These are phyloP conservation scores for Crataegus laevigata DNA, from an alignment of 306 rosid genomes.

Conservation along the genomic window DNA sequence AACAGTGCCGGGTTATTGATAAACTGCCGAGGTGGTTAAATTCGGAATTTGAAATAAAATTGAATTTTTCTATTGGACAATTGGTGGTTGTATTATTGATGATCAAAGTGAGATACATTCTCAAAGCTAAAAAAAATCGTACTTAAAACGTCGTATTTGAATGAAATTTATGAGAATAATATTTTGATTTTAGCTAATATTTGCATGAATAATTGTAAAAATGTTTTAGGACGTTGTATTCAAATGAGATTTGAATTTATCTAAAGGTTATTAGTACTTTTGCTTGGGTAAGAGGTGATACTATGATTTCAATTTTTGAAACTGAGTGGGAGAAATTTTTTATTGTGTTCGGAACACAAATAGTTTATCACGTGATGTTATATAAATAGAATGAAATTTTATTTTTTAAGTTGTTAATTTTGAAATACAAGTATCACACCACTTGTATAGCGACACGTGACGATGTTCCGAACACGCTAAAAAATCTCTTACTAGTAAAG, in stretches of 20 bases:
- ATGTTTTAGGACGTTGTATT: too few species aligned
- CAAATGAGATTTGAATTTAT: not conserved
- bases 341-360: too few species aligned
- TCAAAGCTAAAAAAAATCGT: not conserved
- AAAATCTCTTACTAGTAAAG: too few species aligned
- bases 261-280: not conserved
- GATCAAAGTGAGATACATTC: not conserved
- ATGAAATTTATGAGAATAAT: not conserved
- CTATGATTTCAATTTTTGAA: too few species aligned
- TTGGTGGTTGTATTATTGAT: not conserved
- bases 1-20: not conserved
- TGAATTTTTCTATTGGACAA: not conserved
- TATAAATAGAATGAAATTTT: too few species aligned
- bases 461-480: rapidly evolving
- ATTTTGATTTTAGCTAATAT: not conserved
- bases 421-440: too few species aligned
- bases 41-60: not conserved
- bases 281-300: not conserved
- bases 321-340: not conserved
- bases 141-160: not conserved
- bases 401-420: too few species aligned
- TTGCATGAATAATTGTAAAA: too few species aligned
- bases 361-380: too few species aligned
- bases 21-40: too few species aligned
- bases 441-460: rapidly evolving